Evolutionary conservation across 2,329 filamentous ascomycete species (phyloP).

Genomic region (Aureobasidium sp.): DNA sequence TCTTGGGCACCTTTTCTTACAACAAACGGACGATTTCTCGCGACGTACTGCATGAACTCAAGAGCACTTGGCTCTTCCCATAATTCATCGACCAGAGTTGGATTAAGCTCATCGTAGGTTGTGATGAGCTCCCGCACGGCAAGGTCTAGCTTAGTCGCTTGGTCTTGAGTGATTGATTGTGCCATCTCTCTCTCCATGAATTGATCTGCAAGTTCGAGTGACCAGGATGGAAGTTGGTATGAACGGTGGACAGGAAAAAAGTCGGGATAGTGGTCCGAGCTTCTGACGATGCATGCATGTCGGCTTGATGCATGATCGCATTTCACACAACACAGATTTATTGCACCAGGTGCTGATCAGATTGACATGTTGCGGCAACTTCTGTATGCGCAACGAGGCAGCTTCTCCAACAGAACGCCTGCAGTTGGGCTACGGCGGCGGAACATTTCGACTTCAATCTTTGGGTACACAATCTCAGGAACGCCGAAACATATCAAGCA

Average conservation of each 20-base stretch:
- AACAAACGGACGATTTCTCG: conserved; percentile 67
- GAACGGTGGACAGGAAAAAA: neutral
- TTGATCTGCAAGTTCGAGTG: no score
- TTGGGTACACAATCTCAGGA: conserved; percentile 1
- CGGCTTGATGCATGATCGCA: conserved; percentile 7
- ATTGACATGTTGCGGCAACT: conserved; percentile 7
- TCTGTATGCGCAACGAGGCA: neutral
- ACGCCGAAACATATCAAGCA: neutral
- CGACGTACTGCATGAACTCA: conserved; percentile 72
- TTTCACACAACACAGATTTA: neutral
- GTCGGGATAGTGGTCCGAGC: conserved; percentile 1
- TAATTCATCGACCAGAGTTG: conserved; percentile 53
- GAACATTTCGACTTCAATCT: conserved; percentile 1
- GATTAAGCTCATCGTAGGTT: conserved; percentile 69
- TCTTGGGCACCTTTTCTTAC: conserved; percentile 54
- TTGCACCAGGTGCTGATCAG: neutral
- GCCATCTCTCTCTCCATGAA: neutral
- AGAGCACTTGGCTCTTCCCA: conserved; percentile 61
- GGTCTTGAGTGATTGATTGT: neutral
- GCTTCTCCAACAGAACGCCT: neutral
- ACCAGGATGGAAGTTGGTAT: neutral
- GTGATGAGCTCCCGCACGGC: conserved; percentile 45
- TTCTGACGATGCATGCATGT: conserved; percentile 1
- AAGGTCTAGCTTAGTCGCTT: neutral
- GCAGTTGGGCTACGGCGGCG: neutral